These are phyloP conservation scores for Cornus suecica DNA, from an alignment of 148 eudicot genomes.

Conservation along the genomic window DNA sequence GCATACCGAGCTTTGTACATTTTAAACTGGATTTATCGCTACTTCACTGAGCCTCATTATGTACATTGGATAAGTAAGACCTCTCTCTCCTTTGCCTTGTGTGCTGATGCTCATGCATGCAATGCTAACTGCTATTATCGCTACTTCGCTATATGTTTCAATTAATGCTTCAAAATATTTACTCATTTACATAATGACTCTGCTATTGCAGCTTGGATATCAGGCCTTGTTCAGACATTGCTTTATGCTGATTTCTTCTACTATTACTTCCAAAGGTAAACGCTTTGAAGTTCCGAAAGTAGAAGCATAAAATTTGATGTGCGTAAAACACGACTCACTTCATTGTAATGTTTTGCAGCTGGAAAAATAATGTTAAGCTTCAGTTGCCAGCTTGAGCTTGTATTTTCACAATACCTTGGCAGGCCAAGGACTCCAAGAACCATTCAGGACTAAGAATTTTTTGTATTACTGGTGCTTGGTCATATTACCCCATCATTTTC, in stretches of 20 bases:
- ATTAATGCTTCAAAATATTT: background rate
- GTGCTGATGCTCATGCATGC: background rate
- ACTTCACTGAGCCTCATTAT: slow-evolving; percentile 94
- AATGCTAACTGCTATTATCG: no score
- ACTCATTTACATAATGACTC: background rate
- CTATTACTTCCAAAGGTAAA: slow-evolving; percentile 91
- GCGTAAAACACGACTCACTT: background rate
- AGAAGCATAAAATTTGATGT: background rate
- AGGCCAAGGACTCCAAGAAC: background rate
- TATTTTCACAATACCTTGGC: background rate
- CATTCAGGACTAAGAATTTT: background rate
- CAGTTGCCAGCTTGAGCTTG: slow-evolving; percentile 69
- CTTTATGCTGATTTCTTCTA: slow-evolving; percentile 97
- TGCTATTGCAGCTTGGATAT: slow-evolving; percentile 72
- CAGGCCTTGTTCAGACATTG: slow-evolving; percentile 79
- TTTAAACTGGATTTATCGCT: slow-evolving; percentile 93
- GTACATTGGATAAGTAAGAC: slow-evolving; percentile 88
- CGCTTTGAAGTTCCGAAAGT: background rate
- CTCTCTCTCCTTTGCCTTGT: slow-evolving; percentile 12
- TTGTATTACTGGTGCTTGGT: background rate
- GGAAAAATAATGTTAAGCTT: slow-evolving; percentile 85
- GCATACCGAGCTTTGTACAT: slow-evolving; percentile 87
- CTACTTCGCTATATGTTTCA: no score
- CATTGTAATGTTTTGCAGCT: slow-evolving; percentile 44
- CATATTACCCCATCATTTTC: background rate